Evolutionary conservation across 257 asterid species (phyloP), one percentile per base, ranked within the genome.

Genomic region (Coffea eugenioides): DNA sequence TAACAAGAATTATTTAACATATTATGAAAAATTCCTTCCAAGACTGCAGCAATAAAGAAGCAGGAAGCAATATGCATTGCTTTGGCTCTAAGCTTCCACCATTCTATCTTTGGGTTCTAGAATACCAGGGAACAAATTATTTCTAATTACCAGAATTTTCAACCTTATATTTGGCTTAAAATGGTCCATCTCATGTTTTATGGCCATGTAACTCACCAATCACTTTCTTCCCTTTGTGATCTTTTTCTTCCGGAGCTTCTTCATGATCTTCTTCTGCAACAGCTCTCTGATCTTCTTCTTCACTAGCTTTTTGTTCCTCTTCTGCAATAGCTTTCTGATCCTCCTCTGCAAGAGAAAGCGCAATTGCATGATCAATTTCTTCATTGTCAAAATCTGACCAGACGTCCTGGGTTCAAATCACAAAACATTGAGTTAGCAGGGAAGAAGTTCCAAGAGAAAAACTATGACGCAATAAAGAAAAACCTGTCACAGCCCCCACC

Each of bases 351-450:
- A 94, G 87, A 56, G 99, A 96, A 71, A 91, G 87, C 77, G 98
- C 97, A 75, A 96, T 90, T 45, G 99, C 99, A 76, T 86, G 88
- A 83, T 92, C 97, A 49, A 94, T 89, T 77, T 96, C 97, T 84
- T 96, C 98, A 52, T 83, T 86, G 73, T 96, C 98, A 77, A 92
- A 90, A 85, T 96, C 98, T 34, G 96, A 87, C 90, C 82, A 75
- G 59, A 86, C 89, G 79, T 92, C 98, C 99, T 95, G 77, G 72
- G 83, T 75, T 51, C 49, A 79, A 80, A 45, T 80, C 75, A n/a
- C 78, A 81, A 71, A 77, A 62, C 25, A 77, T 69, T 20, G 69
- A 77, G 80, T 34, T 77, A 57, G 70, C 80, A 41, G 68, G 68
- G 45, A 54, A 86, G 81, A 25, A 74, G 6, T 65, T 49, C 23